These are phyloP conservation scores for Pseudohyphozyma bogoriensis DNA, from an alignment of 768 basidiomycete species.

Conservation along the genomic window DNA sequence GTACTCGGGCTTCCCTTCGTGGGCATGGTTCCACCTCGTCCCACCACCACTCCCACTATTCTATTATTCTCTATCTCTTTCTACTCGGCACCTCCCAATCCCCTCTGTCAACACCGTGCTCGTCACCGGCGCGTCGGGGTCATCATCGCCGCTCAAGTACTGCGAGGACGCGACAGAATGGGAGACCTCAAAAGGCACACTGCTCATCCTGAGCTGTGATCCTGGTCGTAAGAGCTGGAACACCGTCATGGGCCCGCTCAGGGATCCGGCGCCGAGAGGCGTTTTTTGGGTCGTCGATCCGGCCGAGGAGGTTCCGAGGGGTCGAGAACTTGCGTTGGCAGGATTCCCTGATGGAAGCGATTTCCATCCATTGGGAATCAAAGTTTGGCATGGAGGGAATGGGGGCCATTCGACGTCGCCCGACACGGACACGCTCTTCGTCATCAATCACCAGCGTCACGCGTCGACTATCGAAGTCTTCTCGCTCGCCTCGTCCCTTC, in stretches of 20 bases:
- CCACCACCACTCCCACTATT: no score
- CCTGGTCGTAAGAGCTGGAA: constrained; percentile 55
- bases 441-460: constrained; percentile 58
- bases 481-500: constrained; percentile 35
- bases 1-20: no score
- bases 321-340: constrained; percentile 41
- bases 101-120: no score
- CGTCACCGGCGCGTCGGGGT: no score
- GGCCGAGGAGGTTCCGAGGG: constrained; percentile 29
- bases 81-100: no score
- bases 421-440: constrained; percentile 49
- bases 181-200: constrained; percentile 41
- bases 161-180: constrained; percentile 62
- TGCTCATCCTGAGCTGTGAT: constrained; percentile 48
- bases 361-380: constrained; percentile 50
- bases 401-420: no score
- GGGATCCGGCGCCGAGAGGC: constrained; percentile 50
- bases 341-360: constrained; percentile 47
- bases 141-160: constrained; percentile 28
- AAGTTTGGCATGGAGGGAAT: constrained; percentile 34
- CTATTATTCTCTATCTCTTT: no score
- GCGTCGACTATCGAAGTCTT: constrained; percentile 62
- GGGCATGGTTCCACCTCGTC: no score
- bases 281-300: constrained; percentile 50
- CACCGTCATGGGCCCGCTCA: constrained; percentile 57